A percentile compares a stretch with the other conserved stretches of the same genome.
These are phyloP conservation scores for Chalaropsis ovoidea DNA, from an alignment of 2,329 filamentous ascomycete species.

Conservation along the genomic window DNA sequence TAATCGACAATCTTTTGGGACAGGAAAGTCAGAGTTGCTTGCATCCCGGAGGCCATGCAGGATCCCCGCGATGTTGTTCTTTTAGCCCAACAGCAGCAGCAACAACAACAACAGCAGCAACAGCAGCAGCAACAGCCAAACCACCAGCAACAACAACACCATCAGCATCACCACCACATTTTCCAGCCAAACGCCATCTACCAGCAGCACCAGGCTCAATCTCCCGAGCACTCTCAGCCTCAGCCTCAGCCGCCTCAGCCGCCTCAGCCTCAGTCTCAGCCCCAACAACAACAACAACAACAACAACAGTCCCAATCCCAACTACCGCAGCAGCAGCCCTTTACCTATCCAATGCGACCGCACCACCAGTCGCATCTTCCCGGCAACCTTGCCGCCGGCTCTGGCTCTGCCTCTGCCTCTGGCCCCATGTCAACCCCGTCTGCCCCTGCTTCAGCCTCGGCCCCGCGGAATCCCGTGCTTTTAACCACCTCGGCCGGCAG, in stretches of 20 bases:
- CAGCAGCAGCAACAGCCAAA: constrained; percentile 29
- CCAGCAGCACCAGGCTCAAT: constrained; percentile 16
- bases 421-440: constrained; percentile 27
- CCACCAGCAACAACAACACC: constrained; percentile 31
- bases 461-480: constrained; percentile 38
- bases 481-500: constrained; percentile 33
- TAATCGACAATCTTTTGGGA: neutral
- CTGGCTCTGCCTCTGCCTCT: constrained; percentile 30
- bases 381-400: constrained; percentile 34
- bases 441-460: constrained; percentile 54
- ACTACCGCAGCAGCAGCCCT: constrained; percentile 51
- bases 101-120: constrained; percentile 28
- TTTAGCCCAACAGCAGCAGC: constrained; percentile 22
- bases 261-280: constrained; percentile 6
- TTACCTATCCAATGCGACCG: constrained; percentile 75
- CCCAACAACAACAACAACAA: constrained; percentile 30
- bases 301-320: constrained; percentile 31
- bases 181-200: neutral
- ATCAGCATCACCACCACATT: constrained; percentile 25
- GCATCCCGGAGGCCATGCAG: constrained; percentile 22
- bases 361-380: constrained; percentile 65
- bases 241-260: constrained; percentile 10
- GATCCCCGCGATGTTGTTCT: constrained; percentile 25
- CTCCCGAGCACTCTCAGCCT: constrained; percentile 7
- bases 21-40: constrained; percentile 1